phyloP scores from a whole-genome alignment of 2,329 filamentous ascomycete species.

The Hymenoscyphus salicellus region DNA sequence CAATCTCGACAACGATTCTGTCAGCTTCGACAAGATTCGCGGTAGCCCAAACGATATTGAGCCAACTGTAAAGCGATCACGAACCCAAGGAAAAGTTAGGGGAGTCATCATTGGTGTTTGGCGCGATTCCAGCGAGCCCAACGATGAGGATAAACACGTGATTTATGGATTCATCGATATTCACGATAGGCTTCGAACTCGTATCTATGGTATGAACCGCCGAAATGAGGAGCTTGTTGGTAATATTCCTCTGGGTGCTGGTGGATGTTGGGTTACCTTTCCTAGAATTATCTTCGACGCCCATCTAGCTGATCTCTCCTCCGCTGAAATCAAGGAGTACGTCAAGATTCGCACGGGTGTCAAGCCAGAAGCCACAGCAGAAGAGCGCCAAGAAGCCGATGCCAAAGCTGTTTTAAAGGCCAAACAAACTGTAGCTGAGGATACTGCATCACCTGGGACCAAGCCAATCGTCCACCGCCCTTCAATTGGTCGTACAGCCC shows the following conservation, averaged over 20 bases:
- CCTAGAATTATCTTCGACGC: slow-evolving; percentile 57
- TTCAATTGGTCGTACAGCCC: slow-evolving; percentile 19
- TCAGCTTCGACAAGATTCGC: slow-evolving; percentile 36
- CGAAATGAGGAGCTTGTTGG: slow-evolving; percentile 46
- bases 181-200: slow-evolving; percentile 57
- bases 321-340: slow-evolving; percentile 60
- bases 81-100: slow-evolving; percentile 19
- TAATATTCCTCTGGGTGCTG: slow-evolving; percentile 53
- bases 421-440: slow-evolving; percentile 26
- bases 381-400: slow-evolving; percentile 26
- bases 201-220: slow-evolving; percentile 51
- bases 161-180: slow-evolving; percentile 63
- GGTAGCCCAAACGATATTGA: slow-evolving; percentile 21
- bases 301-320: slow-evolving; percentile 54
- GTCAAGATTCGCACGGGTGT: slow-evolving; percentile 51
- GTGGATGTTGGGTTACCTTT: slow-evolving; percentile 64
- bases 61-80: slow-evolving; percentile 26
- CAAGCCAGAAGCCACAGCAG: slow-evolving; percentile 21
- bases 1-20: slow-evolving; percentile 44
- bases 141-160: slow-evolving; percentile 51
- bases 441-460: slow-evolving; percentile 17
- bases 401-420: slow-evolving; percentile 28
- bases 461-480: slow-evolving; percentile 28
- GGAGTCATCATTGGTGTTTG: slow-evolving; percentile 53
- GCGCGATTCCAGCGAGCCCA: slow-evolving; percentile 54